Percentiles rank a stretch among this genome's conserved stretches.
Conservation (phyloP, 768 basidiomycete genomes). For the Tricholoma sp. region DNA sequence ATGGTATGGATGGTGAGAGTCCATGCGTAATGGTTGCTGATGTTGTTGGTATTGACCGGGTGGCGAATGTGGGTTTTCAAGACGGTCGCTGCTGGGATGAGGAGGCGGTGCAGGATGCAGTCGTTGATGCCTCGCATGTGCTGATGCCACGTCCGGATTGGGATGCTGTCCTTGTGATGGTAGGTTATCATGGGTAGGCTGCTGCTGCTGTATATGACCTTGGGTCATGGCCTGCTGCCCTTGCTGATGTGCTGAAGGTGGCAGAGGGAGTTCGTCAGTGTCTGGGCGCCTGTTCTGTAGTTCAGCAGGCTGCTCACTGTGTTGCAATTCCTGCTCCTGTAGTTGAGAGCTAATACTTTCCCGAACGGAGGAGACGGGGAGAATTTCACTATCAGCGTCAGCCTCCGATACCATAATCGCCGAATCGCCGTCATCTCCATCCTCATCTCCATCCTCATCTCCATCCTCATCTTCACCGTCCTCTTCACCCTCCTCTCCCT, state of each 20-base stretch:
- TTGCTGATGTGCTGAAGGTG: slow-evolving; percentile 27
- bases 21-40: slow-evolving; percentile 15
- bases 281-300: slow-evolving; percentile 21
- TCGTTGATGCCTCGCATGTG: slow-evolving; percentile 13
- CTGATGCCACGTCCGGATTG: slow-evolving; percentile 10
- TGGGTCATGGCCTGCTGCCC: slow-evolving; percentile 19
- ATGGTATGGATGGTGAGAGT: slow-evolving; percentile 15
- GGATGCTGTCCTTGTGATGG: background rate
- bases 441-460: slow-evolving; percentile 34
- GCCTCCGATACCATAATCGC: slow-evolving; percentile 21
- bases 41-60: slow-evolving; percentile 11
- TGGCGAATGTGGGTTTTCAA: slow-evolving; percentile 19
- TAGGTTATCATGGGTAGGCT: slow-evolving; percentile 9
- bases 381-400: slow-evolving; percentile 20
- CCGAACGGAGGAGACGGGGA: slow-evolving; percentile 4
- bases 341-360: slow-evolving; percentile 5
- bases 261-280: slow-evolving; percentile 50
- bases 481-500: slow-evolving; percentile 24
- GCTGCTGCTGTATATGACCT: slow-evolving; percentile 19
- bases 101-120: slow-evolving; percentile 2
- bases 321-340: slow-evolving; percentile 5
- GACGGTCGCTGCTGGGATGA: slow-evolving; percentile 6
- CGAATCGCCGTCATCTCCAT: slow-evolving; percentile 15
- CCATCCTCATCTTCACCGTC: slow-evolving; percentile 30
- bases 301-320: slow-evolving; percentile 5